These are phyloP conservation scores for Chlamydomonas reinhardtii DNA, from an alignment of 163 green algal genomes.

Conservation along the genomic window DNA sequence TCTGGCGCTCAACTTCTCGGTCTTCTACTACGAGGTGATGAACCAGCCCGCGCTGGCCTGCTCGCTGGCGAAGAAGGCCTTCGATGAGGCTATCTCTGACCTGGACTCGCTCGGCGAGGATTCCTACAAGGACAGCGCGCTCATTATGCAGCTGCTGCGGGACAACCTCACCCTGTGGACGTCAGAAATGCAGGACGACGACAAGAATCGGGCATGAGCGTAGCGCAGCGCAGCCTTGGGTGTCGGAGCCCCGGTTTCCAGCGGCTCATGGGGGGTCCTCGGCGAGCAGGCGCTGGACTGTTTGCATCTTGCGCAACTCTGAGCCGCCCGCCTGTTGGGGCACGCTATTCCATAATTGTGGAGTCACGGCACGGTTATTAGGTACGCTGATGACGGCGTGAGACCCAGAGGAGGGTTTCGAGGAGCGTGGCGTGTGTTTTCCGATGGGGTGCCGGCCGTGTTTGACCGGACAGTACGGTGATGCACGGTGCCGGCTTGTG, in stretches of 20 bases:
- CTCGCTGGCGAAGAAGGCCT: conserved; percentile 97
- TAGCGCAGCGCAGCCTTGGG: not conserved
- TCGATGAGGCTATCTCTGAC: conserved; percentile 98
- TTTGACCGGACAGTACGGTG: too few species aligned
- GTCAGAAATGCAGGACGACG: conserved; percentile 92
- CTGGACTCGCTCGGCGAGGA: conserved; percentile 98
- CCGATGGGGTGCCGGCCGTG: too few species aligned
- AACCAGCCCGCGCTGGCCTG: conserved; percentile 97
- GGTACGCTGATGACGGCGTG: too few species aligned
- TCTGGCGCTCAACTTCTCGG: conserved; percentile 97
- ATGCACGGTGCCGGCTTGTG: too few species aligned
- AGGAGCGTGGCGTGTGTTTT: too few species aligned
- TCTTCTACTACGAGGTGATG: conserved; percentile 99
- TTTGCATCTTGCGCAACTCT: too few species aligned
- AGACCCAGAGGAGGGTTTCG: too few species aligned
- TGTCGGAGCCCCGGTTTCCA: not conserved
- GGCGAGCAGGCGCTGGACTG: too few species aligned
- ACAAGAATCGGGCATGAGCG: conserved; percentile 35
- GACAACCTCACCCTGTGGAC: conserved; percentile 99
- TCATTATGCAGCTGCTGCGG: conserved; percentile 99
- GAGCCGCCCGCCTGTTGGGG: too few species aligned
- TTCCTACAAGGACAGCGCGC: conserved; percentile 98
- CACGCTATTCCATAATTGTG: too few species aligned
- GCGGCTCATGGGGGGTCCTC: too few species aligned
- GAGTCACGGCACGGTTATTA: too few species aligned